phyloP scores from a whole-genome alignment of 331 rosid genomes.

The Erythrophleum ivorense region DNA sequence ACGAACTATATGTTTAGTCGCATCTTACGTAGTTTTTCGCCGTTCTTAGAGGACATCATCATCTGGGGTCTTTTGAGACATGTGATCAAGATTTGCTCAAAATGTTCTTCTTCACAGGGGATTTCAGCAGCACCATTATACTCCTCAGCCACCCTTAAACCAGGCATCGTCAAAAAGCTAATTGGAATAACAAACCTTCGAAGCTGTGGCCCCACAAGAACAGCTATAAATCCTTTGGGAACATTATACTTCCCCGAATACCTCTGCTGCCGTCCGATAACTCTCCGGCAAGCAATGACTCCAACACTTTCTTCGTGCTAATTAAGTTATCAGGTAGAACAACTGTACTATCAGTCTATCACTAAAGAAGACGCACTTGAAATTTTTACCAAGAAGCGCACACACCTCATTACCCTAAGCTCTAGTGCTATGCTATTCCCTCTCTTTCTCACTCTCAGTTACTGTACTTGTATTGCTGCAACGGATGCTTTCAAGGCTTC shows the following conservation, averaged over 20 bases:
- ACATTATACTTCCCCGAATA: conserved; percentile 9
- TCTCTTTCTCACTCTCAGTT: background rate
- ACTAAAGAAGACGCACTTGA: background rate
- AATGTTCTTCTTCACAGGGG: conserved; percentile 62
- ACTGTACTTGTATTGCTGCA: background rate
- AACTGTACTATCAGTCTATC: background rate
- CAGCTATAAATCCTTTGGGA: conserved; percentile 57
- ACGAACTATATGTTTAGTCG: too few species aligned
- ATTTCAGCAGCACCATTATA: conserved; percentile 52
- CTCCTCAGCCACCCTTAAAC: conserved; percentile 49
- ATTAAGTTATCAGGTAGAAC: background rate
- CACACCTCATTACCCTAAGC: background rate
- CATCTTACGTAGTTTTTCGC: too few species aligned
- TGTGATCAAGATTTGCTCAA: conserved; percentile 37
- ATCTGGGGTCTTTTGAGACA: conserved; percentile 36
- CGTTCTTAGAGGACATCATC: too few species aligned
- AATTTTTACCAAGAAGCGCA: background rate
- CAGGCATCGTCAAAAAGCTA: conserved; percentile 51
- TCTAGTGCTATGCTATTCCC: background rate
- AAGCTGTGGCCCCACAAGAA: conserved; percentile 51
- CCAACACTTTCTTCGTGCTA: too few species aligned
- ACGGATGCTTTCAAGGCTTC: too few species aligned
- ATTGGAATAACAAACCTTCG: conserved; percentile 58
- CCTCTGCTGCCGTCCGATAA: conserved; percentile 32
- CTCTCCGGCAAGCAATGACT: conserved; percentile 18